phyloP scores from a whole-genome alignment of 139 green algal genomes.

The Pseudopediastrum boryanum region DNA sequence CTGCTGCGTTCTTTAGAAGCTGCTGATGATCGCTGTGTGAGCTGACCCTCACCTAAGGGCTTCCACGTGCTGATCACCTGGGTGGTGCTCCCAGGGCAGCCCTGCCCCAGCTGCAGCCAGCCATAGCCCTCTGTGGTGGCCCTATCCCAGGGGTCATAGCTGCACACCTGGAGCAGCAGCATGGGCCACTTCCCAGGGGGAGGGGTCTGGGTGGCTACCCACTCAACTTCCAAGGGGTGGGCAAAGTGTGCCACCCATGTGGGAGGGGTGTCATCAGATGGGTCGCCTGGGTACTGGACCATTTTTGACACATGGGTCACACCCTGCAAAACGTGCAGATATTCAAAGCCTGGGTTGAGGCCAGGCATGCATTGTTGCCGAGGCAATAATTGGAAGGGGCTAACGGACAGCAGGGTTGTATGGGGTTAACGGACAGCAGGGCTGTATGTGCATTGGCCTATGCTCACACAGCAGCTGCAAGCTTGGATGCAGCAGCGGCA shows the following conservation, averaged over 20 bases:
- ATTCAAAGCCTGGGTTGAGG: slow-evolving; percentile 1
- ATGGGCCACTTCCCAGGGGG: slow-evolving; percentile 43
- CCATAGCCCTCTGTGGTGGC: slow-evolving; percentile 65
- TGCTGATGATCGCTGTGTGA: too few relatives aligned
- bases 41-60: slow-evolving; percentile 46
- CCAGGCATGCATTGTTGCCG: neutral
- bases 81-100: slow-evolving; percentile 37
- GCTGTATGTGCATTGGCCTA: too few relatives aligned
- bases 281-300: slow-evolving; percentile 49
- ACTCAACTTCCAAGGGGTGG: slow-evolving; percentile 69
- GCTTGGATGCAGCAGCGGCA: too few relatives aligned
- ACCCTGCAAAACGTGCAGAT: slow-evolving; percentile 44
- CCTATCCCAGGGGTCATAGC: slow-evolving; percentile 53
- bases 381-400: too few relatives aligned
- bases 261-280: slow-evolving; percentile 9
- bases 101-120: slow-evolving; percentile 45
- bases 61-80: slow-evolving; percentile 58
- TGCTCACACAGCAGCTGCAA: too few relatives aligned
- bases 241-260: slow-evolving; percentile 61
- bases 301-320: slow-evolving; percentile 56
- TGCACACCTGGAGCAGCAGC: slow-evolving; percentile 57
- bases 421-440: too few relatives aligned
- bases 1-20: too few relatives aligned
- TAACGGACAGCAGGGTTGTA: too few relatives aligned
- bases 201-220: slow-evolving; percentile 30